Percentiles rank a stretch among this genome's conserved stretches.
phyloP scores from a whole-genome alignment of 768 basidiomycete genomes.

The Galerina marginata region DNA sequence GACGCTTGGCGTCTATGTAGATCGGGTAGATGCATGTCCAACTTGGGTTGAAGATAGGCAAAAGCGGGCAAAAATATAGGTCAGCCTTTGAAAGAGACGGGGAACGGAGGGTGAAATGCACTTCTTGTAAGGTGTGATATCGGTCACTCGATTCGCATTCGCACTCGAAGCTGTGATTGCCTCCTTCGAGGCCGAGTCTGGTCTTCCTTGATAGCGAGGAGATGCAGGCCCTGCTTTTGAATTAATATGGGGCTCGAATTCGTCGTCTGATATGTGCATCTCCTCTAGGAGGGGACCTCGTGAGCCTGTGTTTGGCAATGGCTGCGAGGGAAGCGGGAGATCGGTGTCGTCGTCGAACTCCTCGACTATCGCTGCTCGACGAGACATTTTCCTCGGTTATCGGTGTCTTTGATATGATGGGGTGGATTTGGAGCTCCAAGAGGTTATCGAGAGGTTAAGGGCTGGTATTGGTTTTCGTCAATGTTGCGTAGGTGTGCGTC shows the following conservation, averaged over 20 bases:
- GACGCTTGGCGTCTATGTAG: slow-evolving; percentile 94
- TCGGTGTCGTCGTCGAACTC: slow-evolving; percentile 97
- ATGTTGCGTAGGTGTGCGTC: too few species aligned
- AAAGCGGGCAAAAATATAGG: background rate
- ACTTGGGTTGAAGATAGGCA: slow-evolving; percentile 42
- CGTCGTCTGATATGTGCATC: slow-evolving; percentile 60
- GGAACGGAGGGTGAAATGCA: slow-evolving; percentile 41
- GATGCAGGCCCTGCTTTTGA: slow-evolving; percentile 58
- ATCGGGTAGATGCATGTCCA: slow-evolving; percentile 98
- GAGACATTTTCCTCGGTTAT: slow-evolving; percentile 56
- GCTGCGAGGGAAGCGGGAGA: slow-evolving; percentile 74
- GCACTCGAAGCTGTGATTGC: slow-evolving; percentile 34
- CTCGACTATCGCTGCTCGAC: slow-evolving; percentile 68
- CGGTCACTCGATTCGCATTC: slow-evolving; percentile 50
- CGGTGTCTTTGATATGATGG: background rate
- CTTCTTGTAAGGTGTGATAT: slow-evolving; percentile 87
- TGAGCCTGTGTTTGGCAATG: slow-evolving; percentile 68
- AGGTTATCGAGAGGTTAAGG: too few species aligned
- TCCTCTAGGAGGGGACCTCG: slow-evolving; percentile 83
- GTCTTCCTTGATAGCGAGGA: slow-evolving; percentile 32
- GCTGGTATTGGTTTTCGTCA: too few species aligned
- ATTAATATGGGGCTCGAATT: slow-evolving; percentile 43
- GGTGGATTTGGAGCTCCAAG: too few species aligned
- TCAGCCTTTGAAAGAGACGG: background rate
- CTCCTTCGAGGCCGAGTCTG: slow-evolving; percentile 28